These are phyloP conservation scores for Penicillium sp. DNA, from an alignment of 2,329 filamentous ascomycete species.

Conservation along the genomic window DNA sequence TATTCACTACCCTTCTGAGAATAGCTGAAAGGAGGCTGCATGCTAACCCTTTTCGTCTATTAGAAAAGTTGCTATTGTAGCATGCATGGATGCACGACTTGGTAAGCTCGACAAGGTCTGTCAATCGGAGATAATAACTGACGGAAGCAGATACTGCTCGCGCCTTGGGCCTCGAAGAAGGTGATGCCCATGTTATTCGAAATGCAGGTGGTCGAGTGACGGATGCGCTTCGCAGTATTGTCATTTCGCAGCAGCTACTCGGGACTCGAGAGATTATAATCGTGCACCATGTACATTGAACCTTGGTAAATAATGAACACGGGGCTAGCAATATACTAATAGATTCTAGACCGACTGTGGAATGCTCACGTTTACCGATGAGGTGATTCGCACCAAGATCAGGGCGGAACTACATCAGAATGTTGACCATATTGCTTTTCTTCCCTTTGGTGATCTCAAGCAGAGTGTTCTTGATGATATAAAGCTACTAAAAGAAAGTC, in stretches of 20 bases:
- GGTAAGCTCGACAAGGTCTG: constrained; percentile 20
- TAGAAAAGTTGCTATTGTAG: constrained; percentile 55
- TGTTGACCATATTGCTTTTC: constrained; percentile 60
- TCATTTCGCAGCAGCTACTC: constrained; percentile 79
- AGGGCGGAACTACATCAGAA: constrained; percentile 55
- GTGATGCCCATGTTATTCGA: constrained; percentile 78
- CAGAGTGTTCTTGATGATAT: constrained; percentile 60
- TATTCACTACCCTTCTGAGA: constrained; percentile 35
- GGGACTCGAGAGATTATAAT: constrained; percentile 76
- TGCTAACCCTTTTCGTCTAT: not conserved
- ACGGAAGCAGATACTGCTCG: constrained; percentile 61
- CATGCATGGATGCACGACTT: constrained; percentile 79
- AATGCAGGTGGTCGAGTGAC: constrained; percentile 71
- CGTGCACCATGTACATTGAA: constrained; percentile 47
- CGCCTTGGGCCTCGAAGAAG: constrained; percentile 71
- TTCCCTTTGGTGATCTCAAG: constrained; percentile 68
- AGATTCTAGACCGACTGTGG: constrained; percentile 64
- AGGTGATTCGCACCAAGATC: constrained; percentile 65
- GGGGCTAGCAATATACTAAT: not conserved
- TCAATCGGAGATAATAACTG: not conserved
- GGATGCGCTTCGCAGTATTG: constrained; percentile 73
- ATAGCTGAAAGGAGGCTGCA: too few species aligned
- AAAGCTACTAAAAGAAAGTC: constrained; percentile 55
- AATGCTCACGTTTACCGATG: constrained; percentile 69
- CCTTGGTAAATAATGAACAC: not conserved